A percentile compares a stretch with the other conserved stretches of the same genome.
Conservation (phyloP, 768 basidiomycete species). For the Trametes coccinea region DNA sequence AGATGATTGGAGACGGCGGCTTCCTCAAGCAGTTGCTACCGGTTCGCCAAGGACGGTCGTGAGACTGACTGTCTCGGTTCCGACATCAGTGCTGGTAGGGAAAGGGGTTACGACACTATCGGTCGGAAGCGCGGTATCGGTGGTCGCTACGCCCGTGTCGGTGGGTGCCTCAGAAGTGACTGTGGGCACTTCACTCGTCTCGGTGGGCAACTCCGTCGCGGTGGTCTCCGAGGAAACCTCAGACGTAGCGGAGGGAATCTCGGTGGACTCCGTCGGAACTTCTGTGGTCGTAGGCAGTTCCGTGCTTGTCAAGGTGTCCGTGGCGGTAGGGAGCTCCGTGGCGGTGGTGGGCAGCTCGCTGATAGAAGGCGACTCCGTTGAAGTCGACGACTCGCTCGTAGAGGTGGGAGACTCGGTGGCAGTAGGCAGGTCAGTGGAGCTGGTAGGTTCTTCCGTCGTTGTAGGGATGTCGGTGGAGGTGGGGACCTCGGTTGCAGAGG, state of each 20-base stretch:
- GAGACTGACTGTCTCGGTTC: not conserved
- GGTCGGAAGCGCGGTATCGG: not conserved
- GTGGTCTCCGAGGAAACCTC: not conserved
- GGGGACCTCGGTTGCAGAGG: not conserved
- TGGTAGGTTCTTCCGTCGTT: not conserved
- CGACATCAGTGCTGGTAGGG: not conserved
- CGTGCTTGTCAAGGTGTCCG: not conserved
- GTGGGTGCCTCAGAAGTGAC: not conserved
- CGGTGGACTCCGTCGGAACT: not conserved
- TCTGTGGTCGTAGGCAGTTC: not conserved
- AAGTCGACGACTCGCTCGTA: not conserved
- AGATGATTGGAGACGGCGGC: too few species aligned
- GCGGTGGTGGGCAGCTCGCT: not conserved
- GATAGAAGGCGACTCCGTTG: not conserved
- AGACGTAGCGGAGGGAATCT: not conserved
- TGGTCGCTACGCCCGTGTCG: not conserved
- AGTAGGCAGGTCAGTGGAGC: not conserved
- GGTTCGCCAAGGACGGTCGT: not conserved
- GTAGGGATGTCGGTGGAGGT: not conserved
- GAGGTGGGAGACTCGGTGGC: not conserved
- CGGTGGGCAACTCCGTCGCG: not conserved
- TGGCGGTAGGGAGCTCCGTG: not conserved
- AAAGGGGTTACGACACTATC: not conserved
- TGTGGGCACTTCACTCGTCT: not conserved
- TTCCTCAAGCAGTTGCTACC: not conserved